Evolutionary conservation across 2,329 filamentous ascomycete species (phyloP).

Genomic region (Dactylellina haptotyla): DNA sequence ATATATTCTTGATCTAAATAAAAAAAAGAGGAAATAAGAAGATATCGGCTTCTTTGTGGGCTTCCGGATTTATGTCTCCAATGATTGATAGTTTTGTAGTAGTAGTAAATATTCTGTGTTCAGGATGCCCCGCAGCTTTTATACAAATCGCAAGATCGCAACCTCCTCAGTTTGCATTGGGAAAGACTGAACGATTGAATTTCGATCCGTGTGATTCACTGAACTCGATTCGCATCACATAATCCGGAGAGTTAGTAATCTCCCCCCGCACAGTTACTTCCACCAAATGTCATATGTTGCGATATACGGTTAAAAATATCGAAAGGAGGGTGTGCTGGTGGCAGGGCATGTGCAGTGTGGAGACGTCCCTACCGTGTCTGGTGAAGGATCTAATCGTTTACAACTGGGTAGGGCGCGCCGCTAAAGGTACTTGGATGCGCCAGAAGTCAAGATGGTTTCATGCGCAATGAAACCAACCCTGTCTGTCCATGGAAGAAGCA

Average conservation of each 20-base stretch:
- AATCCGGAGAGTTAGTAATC: slow-evolving; percentile 45
- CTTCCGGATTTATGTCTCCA: no score
- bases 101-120: neutral
- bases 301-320: slow-evolving; percentile 29
- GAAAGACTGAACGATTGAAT: slow-evolving; percentile 1
- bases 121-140: slow-evolving; percentile 29
- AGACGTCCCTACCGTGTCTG: neutral
- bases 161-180: neutral
- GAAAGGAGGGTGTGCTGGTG: slow-evolving; percentile 7
- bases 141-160: slow-evolving; percentile 19
- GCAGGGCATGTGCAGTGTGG: slow-evolving; percentile 17
- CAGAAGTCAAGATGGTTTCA: neutral
- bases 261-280: slow-evolving; percentile 16
- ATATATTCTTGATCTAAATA: slow-evolving; percentile 19
- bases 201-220: slow-evolving; percentile 37
- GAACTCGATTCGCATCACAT: slow-evolving; percentile 28
- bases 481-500: slow-evolving; percentile 23
- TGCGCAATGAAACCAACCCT: slow-evolving; percentile 8
- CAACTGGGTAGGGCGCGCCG: neutral
- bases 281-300: slow-evolving; percentile 1
- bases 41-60: neutral
- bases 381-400: slow-evolving; percentile 42
- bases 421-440: slow-evolving; percentile 9
- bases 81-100: slow-evolving; percentile 10
- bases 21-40: slow-evolving; percentile 2